Conservation (phyloP, 1,284 basidiomycete genomes). For the Mycosarcoma mackinlayi region DNA sequence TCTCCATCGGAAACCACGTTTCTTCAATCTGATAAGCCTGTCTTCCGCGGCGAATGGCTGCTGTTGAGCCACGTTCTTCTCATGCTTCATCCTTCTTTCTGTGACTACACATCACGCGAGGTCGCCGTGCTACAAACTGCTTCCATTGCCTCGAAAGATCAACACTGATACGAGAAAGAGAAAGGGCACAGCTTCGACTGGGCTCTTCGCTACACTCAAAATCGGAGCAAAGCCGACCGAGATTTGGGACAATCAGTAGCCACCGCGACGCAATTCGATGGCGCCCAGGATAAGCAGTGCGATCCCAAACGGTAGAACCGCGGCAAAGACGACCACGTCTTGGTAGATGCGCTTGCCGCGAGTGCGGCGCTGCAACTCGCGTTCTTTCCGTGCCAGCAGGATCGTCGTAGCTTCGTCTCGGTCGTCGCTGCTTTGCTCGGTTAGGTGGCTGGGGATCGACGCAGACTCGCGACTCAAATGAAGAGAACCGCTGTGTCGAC, state of each 20-base stretch:
- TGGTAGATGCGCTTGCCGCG: slow-evolving; percentile 50
- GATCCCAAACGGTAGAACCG: slow-evolving; percentile 53
- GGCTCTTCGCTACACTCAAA: not conserved
- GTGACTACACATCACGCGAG: no score
- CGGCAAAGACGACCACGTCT: slow-evolving; percentile 52
- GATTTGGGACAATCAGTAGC: slow-evolving; percentile 19
- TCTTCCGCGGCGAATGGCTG: not conserved
- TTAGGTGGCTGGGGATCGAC: slow-evolving; percentile 46
- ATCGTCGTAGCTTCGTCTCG: slow-evolving; percentile 61
- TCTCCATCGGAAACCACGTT: no score
- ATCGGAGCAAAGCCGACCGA: not conserved
- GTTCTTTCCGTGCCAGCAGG: slow-evolving; percentile 63
- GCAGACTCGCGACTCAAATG: slow-evolving; percentile 13
- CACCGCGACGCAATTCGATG: slow-evolving; percentile 45
- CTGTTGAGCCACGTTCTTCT: no score
- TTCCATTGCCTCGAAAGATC: not conserved
- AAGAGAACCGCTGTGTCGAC: slow-evolving; percentile 12
- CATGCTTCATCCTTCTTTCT: no score
- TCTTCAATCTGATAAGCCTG: not conserved
- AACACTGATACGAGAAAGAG: not conserved
- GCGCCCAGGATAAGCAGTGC: slow-evolving; percentile 45
- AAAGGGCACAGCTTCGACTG: not conserved
- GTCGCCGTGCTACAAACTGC: no score
- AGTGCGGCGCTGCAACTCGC: slow-evolving; percentile 57
- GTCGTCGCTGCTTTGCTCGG: slow-evolving; percentile 37